These are phyloP conservation scores for Endoconidiophora polonica DNA, from an alignment of 2,329 filamentous ascomycete genomes.

Conservation along the genomic window DNA sequence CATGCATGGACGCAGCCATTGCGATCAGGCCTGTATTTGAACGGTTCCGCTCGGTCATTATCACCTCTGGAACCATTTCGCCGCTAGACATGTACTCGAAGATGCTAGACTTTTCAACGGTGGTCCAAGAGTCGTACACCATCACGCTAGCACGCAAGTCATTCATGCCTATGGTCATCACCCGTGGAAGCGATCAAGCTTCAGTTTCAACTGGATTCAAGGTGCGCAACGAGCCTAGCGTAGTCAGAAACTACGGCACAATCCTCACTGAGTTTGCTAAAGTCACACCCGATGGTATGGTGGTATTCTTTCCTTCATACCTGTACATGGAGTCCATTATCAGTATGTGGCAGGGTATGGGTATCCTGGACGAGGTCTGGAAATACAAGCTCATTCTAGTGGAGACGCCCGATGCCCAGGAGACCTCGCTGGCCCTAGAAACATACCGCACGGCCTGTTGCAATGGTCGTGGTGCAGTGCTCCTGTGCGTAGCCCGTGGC, in stretches of 20 bases:
- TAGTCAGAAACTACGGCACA: conserved; percentile 93
- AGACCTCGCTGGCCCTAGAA: conserved; percentile 87
- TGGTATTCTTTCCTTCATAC: conserved; percentile 98
- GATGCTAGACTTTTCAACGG: conserved; percentile 85
- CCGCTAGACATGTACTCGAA: conserved; percentile 98
- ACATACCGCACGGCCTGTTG: conserved; percentile 96
- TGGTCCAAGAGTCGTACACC: conserved; percentile 90
- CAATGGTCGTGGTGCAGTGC: conserved; percentile 83
- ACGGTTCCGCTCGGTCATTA: conserved; percentile 92
- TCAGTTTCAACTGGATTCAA: conserved; percentile 88
- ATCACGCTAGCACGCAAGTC: conserved; percentile 91
- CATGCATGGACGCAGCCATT: conserved; percentile 90
- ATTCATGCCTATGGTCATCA: conserved; percentile 97
- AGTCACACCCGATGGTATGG: conserved; percentile 88
- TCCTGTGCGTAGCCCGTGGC: conserved; percentile 88
- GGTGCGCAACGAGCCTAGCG: conserved; percentile 84
- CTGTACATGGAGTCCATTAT: conserved; percentile 99
- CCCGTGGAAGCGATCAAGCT: conserved; percentile 83
- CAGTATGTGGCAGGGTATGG: conserved; percentile 98
- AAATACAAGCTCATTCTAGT: conserved; percentile 97
- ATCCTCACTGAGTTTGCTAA: conserved; percentile 89
- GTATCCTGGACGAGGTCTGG: conserved; percentile 93
- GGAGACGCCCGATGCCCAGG: conserved; percentile 92
- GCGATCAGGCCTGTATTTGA: conserved; percentile 97
- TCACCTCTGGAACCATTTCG: conserved; percentile 93